A percentile compares a stretch with the other conserved stretches of the same genome.
Conservation (phyloP, 352 stramenopile species). For the Phytophthora rubi region DNA sequence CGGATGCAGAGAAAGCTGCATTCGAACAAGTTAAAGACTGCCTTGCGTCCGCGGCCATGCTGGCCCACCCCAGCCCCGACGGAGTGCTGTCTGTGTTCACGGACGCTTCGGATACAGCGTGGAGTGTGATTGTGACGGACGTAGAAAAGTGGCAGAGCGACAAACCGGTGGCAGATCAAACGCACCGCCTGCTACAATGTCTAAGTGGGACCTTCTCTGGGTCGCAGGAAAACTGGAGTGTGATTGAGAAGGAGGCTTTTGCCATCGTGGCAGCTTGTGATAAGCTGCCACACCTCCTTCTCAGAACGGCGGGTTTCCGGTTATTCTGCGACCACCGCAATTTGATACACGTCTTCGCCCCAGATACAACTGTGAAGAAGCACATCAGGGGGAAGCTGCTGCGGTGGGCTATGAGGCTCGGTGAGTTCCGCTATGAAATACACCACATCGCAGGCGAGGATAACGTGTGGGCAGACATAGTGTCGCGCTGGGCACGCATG, state of each 20-base stretch:
- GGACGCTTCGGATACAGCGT: slow-evolving; percentile 1
- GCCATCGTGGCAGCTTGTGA: slow-evolving; percentile 26
- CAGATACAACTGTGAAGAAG: neutral
- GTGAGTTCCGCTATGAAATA: neutral
- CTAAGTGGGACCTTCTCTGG: neutral
- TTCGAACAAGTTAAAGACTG: slow-evolving; percentile 6
- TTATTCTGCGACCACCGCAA: slow-evolving; percentile 15
- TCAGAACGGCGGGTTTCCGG: slow-evolving; percentile 2
- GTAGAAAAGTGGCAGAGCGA: neutral
- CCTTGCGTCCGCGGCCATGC: neutral
- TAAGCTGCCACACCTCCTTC: slow-evolving; percentile 22
- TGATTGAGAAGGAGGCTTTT: slow-evolving; percentile 20
- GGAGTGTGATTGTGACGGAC: slow-evolving; percentile 6
- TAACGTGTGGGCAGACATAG: slow-evolving; percentile 25
- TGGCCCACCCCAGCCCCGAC: slow-evolving; percentile 5
- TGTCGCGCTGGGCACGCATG: slow-evolving; percentile 10
- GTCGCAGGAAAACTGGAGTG: slow-evolving; percentile 16
- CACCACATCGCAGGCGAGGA: neutral
- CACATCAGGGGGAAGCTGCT: neutral
- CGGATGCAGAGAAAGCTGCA: neutral
- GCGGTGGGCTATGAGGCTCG: neutral
- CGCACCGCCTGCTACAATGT: neutral
- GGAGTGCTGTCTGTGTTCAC: slow-evolving; percentile 4
- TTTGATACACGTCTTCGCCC: slow-evolving; percentile 11
- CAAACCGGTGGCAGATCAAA: slow-evolving; percentile 1